A percentile compares a stretch with the other conserved stretches of the same genome.
Evolutionary conservation across 139 green algal species (phyloP).

Genomic region (Astrephomene gubernaculifera): DNA sequence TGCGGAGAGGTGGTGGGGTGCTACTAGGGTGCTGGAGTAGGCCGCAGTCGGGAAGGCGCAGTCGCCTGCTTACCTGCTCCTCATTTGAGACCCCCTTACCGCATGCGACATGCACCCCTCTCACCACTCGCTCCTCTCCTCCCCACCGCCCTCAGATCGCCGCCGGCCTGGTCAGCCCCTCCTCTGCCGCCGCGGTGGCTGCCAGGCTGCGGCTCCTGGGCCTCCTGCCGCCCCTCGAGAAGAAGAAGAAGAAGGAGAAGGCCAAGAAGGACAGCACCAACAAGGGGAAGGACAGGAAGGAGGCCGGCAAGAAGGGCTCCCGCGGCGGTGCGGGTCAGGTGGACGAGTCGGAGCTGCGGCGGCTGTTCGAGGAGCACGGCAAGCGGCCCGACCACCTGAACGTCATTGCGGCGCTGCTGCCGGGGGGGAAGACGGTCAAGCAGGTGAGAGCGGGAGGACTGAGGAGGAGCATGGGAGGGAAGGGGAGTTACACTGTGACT

Average conservation of each 20-base stretch:
- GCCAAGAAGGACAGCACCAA: background rate
- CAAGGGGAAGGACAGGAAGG: background rate
- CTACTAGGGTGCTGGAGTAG: no score
- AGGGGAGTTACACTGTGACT: background rate
- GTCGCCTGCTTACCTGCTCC: no score
- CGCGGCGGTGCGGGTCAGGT: background rate
- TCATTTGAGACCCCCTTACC: no score
- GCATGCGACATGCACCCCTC: no score
- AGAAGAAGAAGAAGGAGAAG: no score
- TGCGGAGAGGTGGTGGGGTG: background rate
- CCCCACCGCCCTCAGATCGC: constrained; percentile 1
- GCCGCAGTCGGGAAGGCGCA: no score
- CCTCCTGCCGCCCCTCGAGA: no score
- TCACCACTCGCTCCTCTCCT: background rate
- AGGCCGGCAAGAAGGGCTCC: background rate
- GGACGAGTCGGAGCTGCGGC: constrained; percentile 18
- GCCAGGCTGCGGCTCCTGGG: constrained; percentile 26
- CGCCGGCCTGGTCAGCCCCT: background rate
- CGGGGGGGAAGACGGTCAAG: constrained; percentile 48
- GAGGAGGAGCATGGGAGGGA: background rate
- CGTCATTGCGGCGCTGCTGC: constrained; percentile 59
- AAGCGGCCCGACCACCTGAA: constrained; percentile 48
- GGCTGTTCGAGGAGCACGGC: constrained; percentile 36
- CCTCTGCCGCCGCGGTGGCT: background rate
- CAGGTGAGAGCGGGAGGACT: constrained; percentile 30